phyloP scores from a whole-genome alignment of 495 filamentous ascomycete species.

The Cercophora scortea region DNA sequence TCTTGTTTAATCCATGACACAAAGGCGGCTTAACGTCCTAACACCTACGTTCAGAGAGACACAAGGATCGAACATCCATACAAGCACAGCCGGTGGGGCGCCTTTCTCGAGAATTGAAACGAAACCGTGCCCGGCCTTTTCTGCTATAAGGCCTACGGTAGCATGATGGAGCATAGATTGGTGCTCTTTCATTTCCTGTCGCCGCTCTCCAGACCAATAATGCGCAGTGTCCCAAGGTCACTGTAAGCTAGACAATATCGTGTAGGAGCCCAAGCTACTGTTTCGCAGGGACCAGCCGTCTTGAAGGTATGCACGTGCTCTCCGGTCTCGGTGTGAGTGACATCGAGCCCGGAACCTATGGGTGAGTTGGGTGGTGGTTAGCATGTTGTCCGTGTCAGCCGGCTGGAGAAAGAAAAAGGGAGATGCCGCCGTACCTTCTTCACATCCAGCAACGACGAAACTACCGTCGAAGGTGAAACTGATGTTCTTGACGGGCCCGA shows the following conservation, averaged over 20 bases:
- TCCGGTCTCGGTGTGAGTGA: slow-evolving; percentile 81
- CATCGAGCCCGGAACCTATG: slow-evolving; percentile 50
- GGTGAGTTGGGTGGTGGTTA: neutral
- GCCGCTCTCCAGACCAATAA: slow-evolving; percentile 52
- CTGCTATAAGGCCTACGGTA: too few relatives aligned
- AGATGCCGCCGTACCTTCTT: slow-evolving; percentile 51
- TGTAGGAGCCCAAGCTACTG: slow-evolving; percentile 85
- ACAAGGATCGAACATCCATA: too few relatives aligned
- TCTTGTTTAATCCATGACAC: too few relatives aligned
- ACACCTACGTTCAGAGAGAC: too few relatives aligned
- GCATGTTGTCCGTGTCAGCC: neutral
- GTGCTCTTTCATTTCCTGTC: slow-evolving; percentile 26
- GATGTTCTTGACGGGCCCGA: slow-evolving; percentile 74
- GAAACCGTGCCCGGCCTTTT: too few relatives aligned
- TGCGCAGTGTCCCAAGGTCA: slow-evolving; percentile 72
- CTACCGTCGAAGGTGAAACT: slow-evolving; percentile 89
- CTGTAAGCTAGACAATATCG: slow-evolving; percentile 87
- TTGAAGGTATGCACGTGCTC: slow-evolving; percentile 77
- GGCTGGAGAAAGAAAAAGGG: neutral
- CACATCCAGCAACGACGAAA: slow-evolving; percentile 76
- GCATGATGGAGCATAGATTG: too few relatives aligned
- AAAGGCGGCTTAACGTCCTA: too few relatives aligned
- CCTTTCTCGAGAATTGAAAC: too few relatives aligned
- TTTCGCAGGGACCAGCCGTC: slow-evolving; percentile 52
- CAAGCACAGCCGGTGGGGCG: too few relatives aligned